Evolutionary conservation across 805 yeast genomes (phyloP).

Genomic region (Wickerhamiella occidentalis): DNA sequence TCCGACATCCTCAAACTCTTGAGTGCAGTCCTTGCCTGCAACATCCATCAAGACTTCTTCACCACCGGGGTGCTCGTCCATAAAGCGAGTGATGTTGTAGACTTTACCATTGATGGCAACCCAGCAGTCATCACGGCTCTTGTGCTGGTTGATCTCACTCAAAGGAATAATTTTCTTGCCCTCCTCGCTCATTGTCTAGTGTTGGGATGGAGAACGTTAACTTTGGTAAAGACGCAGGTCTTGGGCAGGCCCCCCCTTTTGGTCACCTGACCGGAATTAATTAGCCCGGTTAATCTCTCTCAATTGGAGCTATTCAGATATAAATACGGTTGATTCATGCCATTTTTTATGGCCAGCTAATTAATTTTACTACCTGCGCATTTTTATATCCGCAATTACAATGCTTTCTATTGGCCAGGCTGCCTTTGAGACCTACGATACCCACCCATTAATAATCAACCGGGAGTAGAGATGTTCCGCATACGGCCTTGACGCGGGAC

Average conservation of each 20-base stretch:
- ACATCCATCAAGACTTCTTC: constrained; percentile 66
- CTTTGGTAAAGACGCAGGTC: neutral
- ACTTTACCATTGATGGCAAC: constrained; percentile 59
- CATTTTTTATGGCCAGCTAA: neutral
- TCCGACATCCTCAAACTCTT: constrained; percentile 72
- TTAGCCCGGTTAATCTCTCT: neutral
- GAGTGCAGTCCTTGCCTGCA: constrained; percentile 72
- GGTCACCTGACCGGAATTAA: neutral
- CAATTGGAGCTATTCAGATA: neutral
- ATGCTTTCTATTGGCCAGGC: neutral
- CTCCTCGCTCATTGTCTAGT: constrained; percentile 8
- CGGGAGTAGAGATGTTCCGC: neutral
- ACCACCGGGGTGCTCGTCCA: constrained; percentile 70
- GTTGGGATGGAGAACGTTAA: neutral
- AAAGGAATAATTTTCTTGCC: constrained; percentile 24
- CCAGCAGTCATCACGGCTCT: constrained; percentile 52
- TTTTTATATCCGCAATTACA: neutral
- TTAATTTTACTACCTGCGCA: neutral
- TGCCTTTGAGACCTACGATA: neutral
- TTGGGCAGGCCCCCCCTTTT: neutral
- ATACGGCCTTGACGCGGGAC: neutral
- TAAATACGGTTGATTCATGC: neutral
- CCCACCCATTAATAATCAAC: neutral
- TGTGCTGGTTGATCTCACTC: constrained; percentile 35
- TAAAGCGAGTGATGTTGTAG: constrained; percentile 46